Evolutionary conservation across 2,329 filamentous ascomycete species (phyloP).

Genomic region (Trichoderma arundinaceum): DNA sequence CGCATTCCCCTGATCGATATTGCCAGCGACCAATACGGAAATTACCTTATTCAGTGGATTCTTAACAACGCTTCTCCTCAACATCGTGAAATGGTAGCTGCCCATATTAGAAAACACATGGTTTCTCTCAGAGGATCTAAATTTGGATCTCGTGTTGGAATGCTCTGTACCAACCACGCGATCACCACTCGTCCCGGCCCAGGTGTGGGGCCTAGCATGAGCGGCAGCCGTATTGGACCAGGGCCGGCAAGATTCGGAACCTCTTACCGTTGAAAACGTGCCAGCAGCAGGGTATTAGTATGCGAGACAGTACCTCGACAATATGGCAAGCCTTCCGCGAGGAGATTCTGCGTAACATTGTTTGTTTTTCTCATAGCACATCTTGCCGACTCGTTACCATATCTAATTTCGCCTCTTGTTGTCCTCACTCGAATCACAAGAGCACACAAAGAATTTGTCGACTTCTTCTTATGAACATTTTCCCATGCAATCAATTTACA

Average conservation of each 20-base stretch:
- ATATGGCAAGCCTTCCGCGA: neutral
- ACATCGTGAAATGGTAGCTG: constrained; percentile 90
- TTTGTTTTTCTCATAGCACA: constrained; percentile 20
- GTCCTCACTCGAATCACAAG: constrained; percentile 44
- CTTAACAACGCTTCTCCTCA: constrained; percentile 84
- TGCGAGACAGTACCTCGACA: constrained; percentile 31
- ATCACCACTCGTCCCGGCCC: constrained; percentile 88
- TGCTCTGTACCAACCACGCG: constrained; percentile 97
- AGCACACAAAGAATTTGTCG: constrained; percentile 53
- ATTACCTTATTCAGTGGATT: constrained; percentile 98
- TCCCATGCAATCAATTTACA: constrained; percentile 59
- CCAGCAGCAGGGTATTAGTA: constrained; percentile 29
- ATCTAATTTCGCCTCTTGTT: constrained; percentile 43
- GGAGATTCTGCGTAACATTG: constrained; percentile 14
- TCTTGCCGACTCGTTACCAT: constrained; percentile 36
- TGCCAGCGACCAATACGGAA: constrained; percentile 97
- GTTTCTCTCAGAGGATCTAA: constrained; percentile 97
- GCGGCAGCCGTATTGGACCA: constrained; percentile 60
- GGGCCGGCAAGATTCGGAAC: constrained; percentile 61
- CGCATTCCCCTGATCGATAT: constrained; percentile 98
- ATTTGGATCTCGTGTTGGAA: constrained; percentile 96
- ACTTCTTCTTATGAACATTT: constrained; percentile 56
- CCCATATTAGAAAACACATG: constrained; percentile 98
- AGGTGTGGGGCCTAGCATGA: constrained; percentile 71
- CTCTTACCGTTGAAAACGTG: constrained; percentile 59